Evolutionary conservation across 805 yeast genomes (phyloP).

Genomic region (Yamadazyma akitaensis): DNA sequence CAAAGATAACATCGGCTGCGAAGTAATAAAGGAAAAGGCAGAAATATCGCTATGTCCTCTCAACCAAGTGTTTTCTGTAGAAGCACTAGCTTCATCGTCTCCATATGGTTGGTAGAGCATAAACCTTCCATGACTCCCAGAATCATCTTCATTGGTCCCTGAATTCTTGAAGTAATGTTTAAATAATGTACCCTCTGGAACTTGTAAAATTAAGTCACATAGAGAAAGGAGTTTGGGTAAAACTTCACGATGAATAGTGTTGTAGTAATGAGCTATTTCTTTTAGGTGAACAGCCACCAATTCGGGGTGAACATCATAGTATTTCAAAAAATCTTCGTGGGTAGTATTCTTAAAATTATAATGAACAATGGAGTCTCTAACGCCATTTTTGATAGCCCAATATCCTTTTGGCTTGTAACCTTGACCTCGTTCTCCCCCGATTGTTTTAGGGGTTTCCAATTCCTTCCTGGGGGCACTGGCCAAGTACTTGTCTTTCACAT

Average conservation of each 20-base stretch:
- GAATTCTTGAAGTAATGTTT: conserved; percentile 34
- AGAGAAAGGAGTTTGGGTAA: conserved; percentile 34
- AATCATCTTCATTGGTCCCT: conserved; percentile 29
- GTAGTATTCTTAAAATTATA: conserved; percentile 41
- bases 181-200: conserved; percentile 46
- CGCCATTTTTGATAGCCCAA: conserved; percentile 45
- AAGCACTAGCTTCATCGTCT: conserved; percentile 22
- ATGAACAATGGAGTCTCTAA: conserved; percentile 42
- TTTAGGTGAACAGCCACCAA: conserved; percentile 34
- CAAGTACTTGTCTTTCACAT: conserved; percentile 20
- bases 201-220: conserved; percentile 43
- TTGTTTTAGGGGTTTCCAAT: conserved; percentile 23
- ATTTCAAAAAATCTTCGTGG: conserved; percentile 28
- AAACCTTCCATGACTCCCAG: conserved; percentile 26
- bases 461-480: conserved; percentile 31
- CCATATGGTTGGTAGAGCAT: conserved; percentile 26
- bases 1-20: conserved; percentile 39
- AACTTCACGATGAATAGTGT: conserved; percentile 34
- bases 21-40: conserved; percentile 39
- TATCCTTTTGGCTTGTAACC: conserved; percentile 49
- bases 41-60: conserved; percentile 48
- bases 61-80: conserved; percentile 40
- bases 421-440: conserved; percentile 46
- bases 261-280: conserved; percentile 39
- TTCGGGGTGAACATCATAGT: conserved; percentile 36